Conservation (phyloP, 352 stramenopile species). For the Pythium dissotocum region DNA sequence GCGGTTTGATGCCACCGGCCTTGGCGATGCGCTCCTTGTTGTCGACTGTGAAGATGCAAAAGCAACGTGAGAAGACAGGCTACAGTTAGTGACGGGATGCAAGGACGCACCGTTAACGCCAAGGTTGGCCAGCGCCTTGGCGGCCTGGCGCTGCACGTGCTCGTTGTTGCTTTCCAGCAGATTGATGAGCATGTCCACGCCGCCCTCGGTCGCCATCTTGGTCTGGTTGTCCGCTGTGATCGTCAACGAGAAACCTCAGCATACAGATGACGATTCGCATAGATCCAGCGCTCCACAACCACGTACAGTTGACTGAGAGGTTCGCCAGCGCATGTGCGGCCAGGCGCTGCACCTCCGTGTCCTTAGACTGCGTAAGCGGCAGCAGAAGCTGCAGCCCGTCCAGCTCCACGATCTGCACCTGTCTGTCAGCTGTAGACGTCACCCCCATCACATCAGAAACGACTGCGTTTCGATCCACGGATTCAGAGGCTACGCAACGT, state of each 20-base stretch:
- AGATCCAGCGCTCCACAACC: neutral
- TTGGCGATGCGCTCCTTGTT: conserved; percentile 94
- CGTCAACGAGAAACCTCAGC: neutral
- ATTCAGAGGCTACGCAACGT: conserved; percentile 17
- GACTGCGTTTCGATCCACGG: too few species aligned
- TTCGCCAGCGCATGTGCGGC: conserved; percentile 94
- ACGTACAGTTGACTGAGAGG: conserved; percentile 91
- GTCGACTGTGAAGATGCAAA: conserved; percentile 44
- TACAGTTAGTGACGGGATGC: neutral
- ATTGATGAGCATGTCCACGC: conserved; percentile 93
- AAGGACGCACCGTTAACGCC: conserved; percentile 81
- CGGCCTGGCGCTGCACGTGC: conserved; percentile 91
- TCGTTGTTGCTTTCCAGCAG: conserved; percentile 85
- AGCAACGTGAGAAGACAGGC: neutral
- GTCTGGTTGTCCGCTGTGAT: conserved; percentile 90
- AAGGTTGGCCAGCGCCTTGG: conserved; percentile 93
- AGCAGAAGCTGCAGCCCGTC: conserved; percentile 92
- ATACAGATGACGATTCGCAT: neutral
- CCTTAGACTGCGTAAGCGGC: conserved; percentile 90
- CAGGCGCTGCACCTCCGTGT: conserved; percentile 92
- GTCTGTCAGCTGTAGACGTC: conserved; percentile 69
- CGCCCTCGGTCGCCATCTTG: conserved; percentile 92
- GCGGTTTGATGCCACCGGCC: conserved; percentile 86
- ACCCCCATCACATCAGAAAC: neutral
- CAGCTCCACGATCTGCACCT: conserved; percentile 94